Conservation (phyloP, 352 stramenopile species). For the Globisporangium perplexum region DNA sequence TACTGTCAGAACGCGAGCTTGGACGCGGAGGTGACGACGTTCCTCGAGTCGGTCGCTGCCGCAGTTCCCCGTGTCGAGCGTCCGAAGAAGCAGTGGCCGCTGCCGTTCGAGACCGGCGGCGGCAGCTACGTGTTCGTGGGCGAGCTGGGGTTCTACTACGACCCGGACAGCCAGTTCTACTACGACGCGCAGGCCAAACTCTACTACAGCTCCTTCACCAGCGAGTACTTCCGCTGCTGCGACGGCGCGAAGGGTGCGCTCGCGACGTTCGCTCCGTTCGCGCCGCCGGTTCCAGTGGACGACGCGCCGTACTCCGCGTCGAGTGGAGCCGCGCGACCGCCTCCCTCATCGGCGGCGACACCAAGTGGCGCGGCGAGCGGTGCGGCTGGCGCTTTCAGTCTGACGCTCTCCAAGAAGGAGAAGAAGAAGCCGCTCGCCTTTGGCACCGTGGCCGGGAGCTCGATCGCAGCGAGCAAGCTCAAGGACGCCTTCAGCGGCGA, state of each 20-base stretch:
- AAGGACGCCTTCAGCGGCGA: background rate
- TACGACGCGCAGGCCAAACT: slow-evolving; percentile 69
- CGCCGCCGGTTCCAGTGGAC: slow-evolving; percentile 43
- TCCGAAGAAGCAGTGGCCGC: slow-evolving; percentile 74
- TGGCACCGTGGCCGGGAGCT: slow-evolving; percentile 31
- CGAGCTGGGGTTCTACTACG: slow-evolving; percentile 71
- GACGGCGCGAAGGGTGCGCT: slow-evolving; percentile 14
- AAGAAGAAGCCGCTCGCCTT: slow-evolving; percentile 77
- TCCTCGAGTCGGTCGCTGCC: slow-evolving; percentile 56
- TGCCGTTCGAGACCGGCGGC: slow-evolving; percentile 70
- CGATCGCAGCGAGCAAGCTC: slow-evolving; percentile 7
- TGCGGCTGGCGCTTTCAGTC: slow-evolving; percentile 14
- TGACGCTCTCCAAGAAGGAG: slow-evolving; percentile 40
- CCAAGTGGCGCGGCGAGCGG: background rate
- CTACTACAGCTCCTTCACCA: slow-evolving; percentile 70
- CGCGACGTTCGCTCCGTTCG: slow-evolving; percentile 41
- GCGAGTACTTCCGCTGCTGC: slow-evolving; percentile 54
- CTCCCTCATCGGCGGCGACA: background rate
- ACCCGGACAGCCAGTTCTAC: slow-evolving; percentile 82
- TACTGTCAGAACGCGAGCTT: slow-evolving; percentile 20
- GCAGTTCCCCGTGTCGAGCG: slow-evolving; percentile 40
- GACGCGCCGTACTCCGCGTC: slow-evolving; percentile 23
- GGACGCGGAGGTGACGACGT: slow-evolving; percentile 48
- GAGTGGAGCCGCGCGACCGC: background rate
- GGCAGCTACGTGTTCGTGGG: slow-evolving; percentile 70